Base-by-base conservation (phyloP, 345 rosid species). In the Syzygium oleosum region DNA sequence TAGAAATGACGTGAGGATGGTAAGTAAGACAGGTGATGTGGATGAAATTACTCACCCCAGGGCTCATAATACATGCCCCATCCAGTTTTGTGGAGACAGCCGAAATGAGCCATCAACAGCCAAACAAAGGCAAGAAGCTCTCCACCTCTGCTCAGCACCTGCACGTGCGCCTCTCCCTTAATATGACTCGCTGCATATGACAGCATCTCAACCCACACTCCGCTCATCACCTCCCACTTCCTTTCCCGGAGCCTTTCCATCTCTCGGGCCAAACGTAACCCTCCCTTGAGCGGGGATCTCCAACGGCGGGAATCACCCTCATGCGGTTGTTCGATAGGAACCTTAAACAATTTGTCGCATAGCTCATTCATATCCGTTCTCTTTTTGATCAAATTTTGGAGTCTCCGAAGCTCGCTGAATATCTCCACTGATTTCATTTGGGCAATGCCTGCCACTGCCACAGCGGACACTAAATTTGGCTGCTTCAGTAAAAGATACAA, bases 371-470 rank as follows among this genome's bases (percentile, higher is more conserved):
- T n/a, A n/a, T n/a, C n/a, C n/a, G n/a, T n/a, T n/a, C n/a, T n/a
- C n/a, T n/a, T n/a, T n/a, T 51, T n/a, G n/a, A n/a, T n/a, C n/a
- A n/a, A n/a, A n/a, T n/a, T n/a, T n/a, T n/a, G n/a, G n/a, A n/a
- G n/a, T n/a, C n/a, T n/a, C n/a, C n/a, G n/a, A n/a, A n/a, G n/a
- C n/a, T n/a, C n/a, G n/a, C n/a, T n/a, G n/a, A n/a, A n/a, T n/a
- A n/a, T 61, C 17, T 3, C 31, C 31, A 3, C 31, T 61, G 3
- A 1, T 12, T 3, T n/a, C 8, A 13, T 6, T 14, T 61, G 38
- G 73, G 16, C 4, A 2, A 13, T 6, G 9, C 38, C n/a, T n/a
- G n/a, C n/a, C n/a, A n/a, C 10, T 0, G 0, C 10, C 77, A n/a
- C 21, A n/a, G 5, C 5, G 0, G 77, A 63, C 38, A 63, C 2